Conservation (phyloP, 202 grass and related monocot species). For the Digitaria exilis region DNA sequence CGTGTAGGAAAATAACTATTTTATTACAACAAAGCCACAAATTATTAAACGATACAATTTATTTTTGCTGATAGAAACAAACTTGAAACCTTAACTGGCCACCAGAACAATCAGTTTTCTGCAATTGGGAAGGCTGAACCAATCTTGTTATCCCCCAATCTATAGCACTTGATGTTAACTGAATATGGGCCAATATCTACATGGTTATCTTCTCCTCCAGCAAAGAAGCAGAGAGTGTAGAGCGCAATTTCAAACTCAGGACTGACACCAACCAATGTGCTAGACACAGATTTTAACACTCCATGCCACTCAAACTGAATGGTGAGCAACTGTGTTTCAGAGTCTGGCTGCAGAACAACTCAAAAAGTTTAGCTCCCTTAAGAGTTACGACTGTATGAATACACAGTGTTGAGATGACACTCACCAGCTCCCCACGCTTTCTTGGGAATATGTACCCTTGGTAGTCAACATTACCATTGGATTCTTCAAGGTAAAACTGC, state of each 20-base stretch:
- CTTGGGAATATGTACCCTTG: conserved; percentile 50
- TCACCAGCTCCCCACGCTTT: conserved; percentile 53
- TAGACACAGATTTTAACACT: conserved; percentile 83
- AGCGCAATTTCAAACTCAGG: conserved; percentile 87
- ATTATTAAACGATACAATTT: not conserved
- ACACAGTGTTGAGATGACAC: conserved; percentile 18
- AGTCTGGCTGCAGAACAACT: conserved; percentile 52
- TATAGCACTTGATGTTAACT: conserved; percentile 83
- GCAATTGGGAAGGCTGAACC: conserved; percentile 75
- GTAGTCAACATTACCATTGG: conserved; percentile 63
- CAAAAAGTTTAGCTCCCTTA: conserved; percentile 1
- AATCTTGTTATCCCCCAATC: conserved; percentile 62
- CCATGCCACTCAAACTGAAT: conserved; percentile 90
- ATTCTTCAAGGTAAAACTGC: conserved; percentile 77
- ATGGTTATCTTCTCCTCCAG: conserved; percentile 71
- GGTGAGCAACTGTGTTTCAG: conserved; percentile 69
- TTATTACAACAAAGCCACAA: not conserved
- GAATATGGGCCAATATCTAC: conserved; percentile 71
- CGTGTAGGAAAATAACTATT: not conserved
- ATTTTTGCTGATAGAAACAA: conserved; percentile 5
- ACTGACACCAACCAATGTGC: conserved; percentile 77
- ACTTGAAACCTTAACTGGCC: not conserved
- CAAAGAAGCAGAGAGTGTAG: conserved; percentile 73
- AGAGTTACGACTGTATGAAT: not conserved
- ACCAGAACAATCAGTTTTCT: conserved; percentile 55